Base-by-base conservation (phyloP, 768 basidiomycete species). In the Pulveroboletus sp. region DNA sequence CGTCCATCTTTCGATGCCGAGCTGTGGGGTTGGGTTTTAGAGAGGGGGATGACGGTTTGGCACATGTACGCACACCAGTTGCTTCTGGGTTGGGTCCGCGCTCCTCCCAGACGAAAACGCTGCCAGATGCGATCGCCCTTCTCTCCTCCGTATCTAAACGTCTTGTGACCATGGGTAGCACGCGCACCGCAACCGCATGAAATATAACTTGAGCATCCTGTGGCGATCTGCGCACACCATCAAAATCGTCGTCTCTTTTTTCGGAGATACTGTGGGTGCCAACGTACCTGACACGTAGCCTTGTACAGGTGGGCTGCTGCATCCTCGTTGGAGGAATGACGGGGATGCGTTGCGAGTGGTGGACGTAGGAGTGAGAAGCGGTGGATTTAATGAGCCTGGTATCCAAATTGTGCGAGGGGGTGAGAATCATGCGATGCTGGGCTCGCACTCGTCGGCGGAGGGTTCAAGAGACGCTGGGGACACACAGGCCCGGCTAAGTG, bases 31-130 rank as follows among this genome's bases (percentile, higher is more conserved):
- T 24, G 10, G n/a, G 56, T 52, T 12, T 59, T 19, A 49, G 45
- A 41, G 40, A 43, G 2, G 21, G 19, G n/a, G 45, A 47, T 39
- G 17, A 35, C 27, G 31, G 48, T 40, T 44, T 32, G 47, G 39
- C 44, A 12, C 31, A 47, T 32, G 35, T 33, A 69, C 78, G 61
- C 61, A 87, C 84, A 51, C 85, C 84, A 40, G 79, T 80, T 24
- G 80, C 75, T 52, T 86, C 87, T 42, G 81, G 67, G 52, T 79
- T 80, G 13, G 84, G 75, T 6, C 82, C 82, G 47, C 88, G 75
- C 64, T 91, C 89, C 62, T 90, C 87, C 88, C 89, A 91, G 33
- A 91, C 87, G 55, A 81, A 91, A 29, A 90, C 82, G 49, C 78
- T 80, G 13, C 89, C 88, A 1, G 87, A 78, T n/a, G 70, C 56